Conservation (phyloP, 2,329 filamentous ascomycete genomes). For the Epicoccum sorghinum region DNA sequence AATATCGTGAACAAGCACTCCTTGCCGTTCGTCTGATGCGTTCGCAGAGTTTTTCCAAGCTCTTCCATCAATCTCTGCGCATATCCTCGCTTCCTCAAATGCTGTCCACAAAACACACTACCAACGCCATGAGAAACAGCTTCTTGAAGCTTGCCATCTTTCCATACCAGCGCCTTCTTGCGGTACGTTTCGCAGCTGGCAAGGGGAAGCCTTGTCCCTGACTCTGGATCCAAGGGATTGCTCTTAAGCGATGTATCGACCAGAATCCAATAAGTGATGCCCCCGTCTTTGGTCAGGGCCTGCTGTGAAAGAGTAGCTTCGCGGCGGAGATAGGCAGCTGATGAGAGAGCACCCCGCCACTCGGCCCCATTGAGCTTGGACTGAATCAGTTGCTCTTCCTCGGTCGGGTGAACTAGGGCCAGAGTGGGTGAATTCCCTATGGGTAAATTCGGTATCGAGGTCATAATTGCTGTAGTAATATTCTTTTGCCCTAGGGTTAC, state of each 20-base stretch:
- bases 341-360: constrained; percentile 63
- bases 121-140: constrained; percentile 75
- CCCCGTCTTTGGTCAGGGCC: constrained; percentile 60
- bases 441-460: constrained; percentile 50
- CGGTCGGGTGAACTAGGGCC: constrained; percentile 60
- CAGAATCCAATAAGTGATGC: constrained; percentile 65
- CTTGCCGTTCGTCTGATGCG: constrained; percentile 54
- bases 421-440: constrained; percentile 58
- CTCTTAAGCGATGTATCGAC: constrained; percentile 52
- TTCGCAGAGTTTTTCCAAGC: constrained; percentile 61
- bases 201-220: constrained; percentile 53
- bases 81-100: constrained; percentile 75
- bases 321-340: constrained; percentile 63
- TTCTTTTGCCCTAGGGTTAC: background rate
- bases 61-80: constrained; percentile 79
- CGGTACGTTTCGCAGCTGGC: constrained; percentile 64
- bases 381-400: constrained; percentile 59
- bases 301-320: constrained; percentile 61
- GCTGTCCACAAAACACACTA: constrained; percentile 76
- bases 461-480: constrained; percentile 25
- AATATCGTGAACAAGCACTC: constrained; percentile 73
- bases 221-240: constrained; percentile 46
- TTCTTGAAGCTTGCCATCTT: constrained; percentile 58
- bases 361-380: constrained; percentile 60
- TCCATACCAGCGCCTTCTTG: constrained; percentile 55